Conservation (phyloP, 1,284 basidiomycete species). For the Fomitiporia mediterranea region DNA sequence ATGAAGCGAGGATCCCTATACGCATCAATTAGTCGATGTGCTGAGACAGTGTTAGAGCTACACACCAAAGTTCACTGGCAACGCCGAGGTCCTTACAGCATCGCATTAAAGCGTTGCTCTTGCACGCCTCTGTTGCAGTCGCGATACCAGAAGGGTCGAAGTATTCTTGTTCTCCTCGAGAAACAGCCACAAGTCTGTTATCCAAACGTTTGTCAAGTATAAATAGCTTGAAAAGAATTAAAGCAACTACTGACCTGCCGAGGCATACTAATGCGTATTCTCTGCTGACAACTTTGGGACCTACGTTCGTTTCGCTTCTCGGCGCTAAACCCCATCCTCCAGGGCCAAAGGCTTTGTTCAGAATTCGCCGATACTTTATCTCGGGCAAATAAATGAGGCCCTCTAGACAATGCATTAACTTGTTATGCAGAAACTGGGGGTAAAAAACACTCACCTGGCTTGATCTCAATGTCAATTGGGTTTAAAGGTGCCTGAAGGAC, state of each 20-base stretch:
- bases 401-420: constrained; percentile 45
- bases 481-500: constrained; percentile 75
- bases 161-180: constrained; percentile 96
- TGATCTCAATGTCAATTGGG: constrained; percentile 84
- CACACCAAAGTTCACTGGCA: constrained; percentile 92
- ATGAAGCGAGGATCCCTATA: constrained; percentile 93
- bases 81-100: constrained; percentile 98
- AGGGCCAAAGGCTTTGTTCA: constrained; percentile 94
- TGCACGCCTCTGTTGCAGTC: constrained; percentile 93
- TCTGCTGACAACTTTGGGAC: constrained; percentile 82
- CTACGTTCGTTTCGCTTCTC: constrained; percentile 88
- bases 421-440: not conserved
- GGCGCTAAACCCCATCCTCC: constrained; percentile 98
- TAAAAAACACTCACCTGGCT: constrained; percentile 67
- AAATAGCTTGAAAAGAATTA: not conserved
- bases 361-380: constrained; percentile 94
- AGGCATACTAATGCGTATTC: constrained; percentile 95
- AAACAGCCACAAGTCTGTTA: constrained; percentile 79
- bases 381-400: constrained; percentile 95
- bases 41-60: not conserved
- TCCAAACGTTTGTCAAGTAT: not conserved
- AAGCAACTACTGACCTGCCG: constrained; percentile 58
- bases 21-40: not conserved
- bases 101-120: constrained; percentile 96
- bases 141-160: constrained; percentile 90